Base-by-base conservation (phyloP, 208 protist genomes). In the Crithidia thermophila region DNA sequence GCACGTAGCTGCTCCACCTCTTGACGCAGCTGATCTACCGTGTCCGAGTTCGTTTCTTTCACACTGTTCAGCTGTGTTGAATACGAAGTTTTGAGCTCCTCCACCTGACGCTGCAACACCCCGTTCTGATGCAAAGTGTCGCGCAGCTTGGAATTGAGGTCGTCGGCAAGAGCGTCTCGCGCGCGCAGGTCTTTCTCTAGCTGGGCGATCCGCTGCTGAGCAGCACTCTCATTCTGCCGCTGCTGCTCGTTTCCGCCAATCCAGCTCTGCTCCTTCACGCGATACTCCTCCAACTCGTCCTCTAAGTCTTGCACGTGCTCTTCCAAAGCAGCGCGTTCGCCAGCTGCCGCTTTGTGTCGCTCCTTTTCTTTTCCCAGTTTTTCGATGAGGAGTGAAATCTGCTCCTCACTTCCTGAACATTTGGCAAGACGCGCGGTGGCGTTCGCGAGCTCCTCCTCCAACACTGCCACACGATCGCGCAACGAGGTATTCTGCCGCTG, bases 301-400 rank as follows among this genome's bases (percentile, higher is more conserved):
- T 87, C 75, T 34, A 90, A 58, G 53, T 71, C 59, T 20, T 65
- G 58, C 25, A 91, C 65, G 25, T 68, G 79, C 31, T 61, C 76
- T n/a, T 68, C 61, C 34, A 90, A 64, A 39, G 52, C 34, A 46
- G 60, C 67, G 7, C 77, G 69, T 53, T 85, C 77, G 39, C 45
- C 67, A 10, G 52, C 23, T 4, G 74, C 43, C 8, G 27, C 18
- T 37, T 81, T 85, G 52, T 70, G 77, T 3, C 77, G 62, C 65
- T 85, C 80, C 52, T 81, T 87, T 59, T 89, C 81, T 36, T 60
- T 72, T 11, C 79, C 78, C 13, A 92, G 67, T 30, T 82, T 72
- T 43, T 77, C 78, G 33, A 85, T 88, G 2, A 94, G 81, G 43
- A 79, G 45, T 10, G 82, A 56, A 5, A 88, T 70, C 16, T 89